Percentiles rank a stretch among this genome's conserved stretches.
Conservation (phyloP, 805 yeast species). For the Hanseniaspora thailandica region DNA sequence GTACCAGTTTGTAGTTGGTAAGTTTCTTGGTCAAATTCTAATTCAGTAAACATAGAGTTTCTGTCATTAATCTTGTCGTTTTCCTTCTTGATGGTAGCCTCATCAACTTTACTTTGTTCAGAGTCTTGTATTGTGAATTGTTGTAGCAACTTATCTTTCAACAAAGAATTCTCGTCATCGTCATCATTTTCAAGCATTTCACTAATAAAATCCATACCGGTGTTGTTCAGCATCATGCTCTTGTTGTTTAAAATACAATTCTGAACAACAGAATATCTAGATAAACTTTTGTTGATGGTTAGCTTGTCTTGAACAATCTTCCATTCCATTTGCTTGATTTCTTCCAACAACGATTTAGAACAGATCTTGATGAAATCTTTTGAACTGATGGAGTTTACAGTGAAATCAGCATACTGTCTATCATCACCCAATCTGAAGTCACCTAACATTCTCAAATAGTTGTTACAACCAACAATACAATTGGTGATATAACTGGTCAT, state of each 20-base stretch:
- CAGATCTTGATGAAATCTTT: slow-evolving; percentile 50
- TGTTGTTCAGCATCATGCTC: slow-evolving; percentile 11
- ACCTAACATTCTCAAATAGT: slow-evolving; percentile 46
- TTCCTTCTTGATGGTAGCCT: slow-evolving; percentile 16
- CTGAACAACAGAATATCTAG: slow-evolving; percentile 14
- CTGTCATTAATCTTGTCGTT: slow-evolving; percentile 21
- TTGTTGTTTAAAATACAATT: slow-evolving; percentile 8
- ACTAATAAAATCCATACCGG: slow-evolving; percentile 19
- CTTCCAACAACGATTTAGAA: slow-evolving; percentile 46
- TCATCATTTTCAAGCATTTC: slow-evolving; percentile 16
- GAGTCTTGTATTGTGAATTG: slow-evolving; percentile 13
- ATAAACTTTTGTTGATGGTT: slow-evolving; percentile 19
- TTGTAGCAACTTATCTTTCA: slow-evolving; percentile 25
- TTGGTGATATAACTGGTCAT: slow-evolving; percentile 45
- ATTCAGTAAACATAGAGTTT: slow-evolving; percentile 21
- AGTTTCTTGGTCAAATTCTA: slow-evolving; percentile 33
- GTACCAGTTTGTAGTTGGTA: slow-evolving; percentile 15
- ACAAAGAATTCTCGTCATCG: slow-evolving; percentile 25
- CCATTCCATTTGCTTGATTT: slow-evolving; percentile 27
- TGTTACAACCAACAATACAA: slow-evolving; percentile 41
- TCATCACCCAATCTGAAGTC: slow-evolving; percentile 50
- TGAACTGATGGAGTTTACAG: slow-evolving; percentile 45
- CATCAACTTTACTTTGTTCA: not conserved
- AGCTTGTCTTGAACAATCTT: slow-evolving; percentile 16
- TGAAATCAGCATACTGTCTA: slow-evolving; percentile 57